Evolutionary conservation across 2,329 filamentous ascomycete species (phyloP), one percentile per base, ranked within the genome.

Genomic region (Fusarium pseudograminearum): DNA sequence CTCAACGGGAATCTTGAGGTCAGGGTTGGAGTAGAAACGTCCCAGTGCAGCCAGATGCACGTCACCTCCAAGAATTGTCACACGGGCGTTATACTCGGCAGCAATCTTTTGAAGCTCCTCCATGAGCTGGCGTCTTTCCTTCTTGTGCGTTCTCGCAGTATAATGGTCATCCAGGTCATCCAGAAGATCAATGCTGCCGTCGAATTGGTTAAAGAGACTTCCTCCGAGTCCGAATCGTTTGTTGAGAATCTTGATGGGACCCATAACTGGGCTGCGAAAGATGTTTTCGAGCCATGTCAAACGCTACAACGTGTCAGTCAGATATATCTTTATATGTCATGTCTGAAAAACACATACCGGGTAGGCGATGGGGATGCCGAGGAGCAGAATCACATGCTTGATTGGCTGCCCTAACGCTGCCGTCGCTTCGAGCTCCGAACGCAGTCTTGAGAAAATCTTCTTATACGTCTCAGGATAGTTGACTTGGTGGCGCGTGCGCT

Each of bases 211-310:
- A 85, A 98, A 97, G 45, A 98, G 84, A 54, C 90, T 89, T 50
- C 94, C 94, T 7, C 91, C 88, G 45, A 97, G 81, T 59, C 95
- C 95, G 71, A 98, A 97, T 28, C 94, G 89, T 78, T 94, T 92
- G 83, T 97, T 96, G 73, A 98, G 79, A 67, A 98, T 90, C 76
- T 94, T 94, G 76, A 98, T 89, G 0, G 94, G 94, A 0, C 91
- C 94, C 76, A 98, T 94, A 26, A 98, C 73, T 1, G 95, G 94
- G 65, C 93, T 97, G 18, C 87, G 87, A 73, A 98, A 88, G 61
- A 98, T 92, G 76, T 97, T 98, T 78, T 98, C 95, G 7, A 98
- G 85, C 95, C 95, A 98, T n/a, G 94, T 96, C 56, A 98, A 85
- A 73, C 95, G 93, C 86, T 89, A 68, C 9, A 31, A 61, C 16